Percentiles rank a stretch among this genome's conserved stretches.
Conservation (phyloP, 2,329 filamentous ascomycete species). For the Eutypella sp. region DNA sequence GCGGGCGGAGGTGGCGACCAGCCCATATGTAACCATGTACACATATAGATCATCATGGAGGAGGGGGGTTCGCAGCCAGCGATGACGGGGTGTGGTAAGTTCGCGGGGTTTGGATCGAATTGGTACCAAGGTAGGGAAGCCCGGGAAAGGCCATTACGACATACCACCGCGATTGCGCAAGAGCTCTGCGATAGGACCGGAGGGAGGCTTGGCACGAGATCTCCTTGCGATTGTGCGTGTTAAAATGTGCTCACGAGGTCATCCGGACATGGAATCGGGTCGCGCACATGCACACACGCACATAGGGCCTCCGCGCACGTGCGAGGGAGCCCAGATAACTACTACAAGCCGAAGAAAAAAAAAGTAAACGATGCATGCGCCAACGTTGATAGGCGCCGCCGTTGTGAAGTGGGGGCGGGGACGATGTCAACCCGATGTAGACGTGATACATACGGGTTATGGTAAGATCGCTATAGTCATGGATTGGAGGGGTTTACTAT, state of each 20-base stretch:
- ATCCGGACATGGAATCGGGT: no score
- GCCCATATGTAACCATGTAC: not conserved
- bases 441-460: no score
- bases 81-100: not conserved
- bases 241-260: no score
- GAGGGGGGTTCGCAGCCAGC: not conserved
- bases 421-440: not conserved
- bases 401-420: not conserved
- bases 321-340: no score
- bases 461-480: no score
- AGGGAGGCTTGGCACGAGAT: not conserved
- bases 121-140: no score
- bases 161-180: not conserved
- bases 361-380: no score
- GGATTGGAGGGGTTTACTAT: no score
- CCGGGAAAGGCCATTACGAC: no score
- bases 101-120: not conserved
- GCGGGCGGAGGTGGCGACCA: not conserved
- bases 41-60: not conserved
- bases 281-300: no score
- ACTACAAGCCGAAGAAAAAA: no score
- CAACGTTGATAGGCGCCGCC: not conserved
- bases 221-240: not conserved
- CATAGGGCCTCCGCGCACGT: no score
- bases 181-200: not conserved